Base-by-base conservation (phyloP, 768 basidiomycete species). In the Mrakia gelida region DNA sequence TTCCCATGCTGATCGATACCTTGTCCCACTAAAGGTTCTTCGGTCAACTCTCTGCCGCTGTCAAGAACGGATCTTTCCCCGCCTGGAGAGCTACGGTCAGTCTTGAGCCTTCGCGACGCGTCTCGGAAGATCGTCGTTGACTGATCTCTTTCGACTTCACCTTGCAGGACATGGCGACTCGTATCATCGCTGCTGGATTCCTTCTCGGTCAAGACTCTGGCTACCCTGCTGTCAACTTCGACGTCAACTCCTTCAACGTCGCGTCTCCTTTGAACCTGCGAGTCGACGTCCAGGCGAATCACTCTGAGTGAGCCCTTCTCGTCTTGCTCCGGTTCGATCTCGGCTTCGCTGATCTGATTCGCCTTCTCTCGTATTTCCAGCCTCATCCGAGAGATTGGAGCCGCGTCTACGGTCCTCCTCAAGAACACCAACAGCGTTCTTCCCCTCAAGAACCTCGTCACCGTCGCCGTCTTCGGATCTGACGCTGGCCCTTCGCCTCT, bases 51-150 rank as follows among this genome's bases (percentile, higher is more conserved):
- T 90, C 89, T 0, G 86, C 86, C 41, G 90, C 87, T 71, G 92
- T 95, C 26, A 84, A 87, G 63, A 91, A 94, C 82, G 90, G 90
- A 62, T 90, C 89, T 3, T 91, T 94, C 73, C 87, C 91, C 23
- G 65, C 73, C 26, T 81, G 71, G 6, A 79, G 84, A 30, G 43
- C 84, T 52, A 81, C 49, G 76, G 54, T 56, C 10, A 26, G 75
- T 52, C 28, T 15, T 30, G 0, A 28, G 13, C 6, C 43, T 45
- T 11, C 15, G 1, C 9, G 11, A 45, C 45, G 45, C 65, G 63
- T 49, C 63, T 28, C 62, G 43, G 15, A 6, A n/a, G 2, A 56
- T 23, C 11, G 10, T 26, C 23, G 54, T 13, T 8, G 5, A 6
- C 54, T 56, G 18, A 21, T 56, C 16, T 56, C 23, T 21, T 26